phyloP scores from a whole-genome alignment of 1,284 basidiomycete genomes.

The Ustilago trichophora region DNA sequence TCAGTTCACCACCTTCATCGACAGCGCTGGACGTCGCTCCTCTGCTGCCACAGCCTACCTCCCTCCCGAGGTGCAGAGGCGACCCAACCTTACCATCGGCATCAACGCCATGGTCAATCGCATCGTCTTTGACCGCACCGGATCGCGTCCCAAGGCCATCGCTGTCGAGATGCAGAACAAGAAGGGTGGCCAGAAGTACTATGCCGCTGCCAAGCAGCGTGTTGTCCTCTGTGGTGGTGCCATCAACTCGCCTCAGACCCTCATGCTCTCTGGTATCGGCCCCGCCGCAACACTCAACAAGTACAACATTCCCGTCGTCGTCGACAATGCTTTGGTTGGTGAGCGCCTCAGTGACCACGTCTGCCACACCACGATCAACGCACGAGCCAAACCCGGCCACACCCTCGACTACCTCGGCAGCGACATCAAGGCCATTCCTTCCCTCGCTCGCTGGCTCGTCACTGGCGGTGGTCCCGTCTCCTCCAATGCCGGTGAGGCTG shows the following conservation, averaged over 20 bases:
- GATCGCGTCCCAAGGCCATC: slow-evolving; percentile 43
- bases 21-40: slow-evolving; percentile 44
- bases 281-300: slow-evolving; percentile 37
- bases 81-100: slow-evolving; percentile 53
- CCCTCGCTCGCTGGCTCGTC: slow-evolving; percentile 44
- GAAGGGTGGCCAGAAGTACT: slow-evolving; percentile 36
- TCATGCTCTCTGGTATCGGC: slow-evolving; percentile 78
- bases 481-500: slow-evolving; percentile 57
- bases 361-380: slow-evolving; percentile 36
- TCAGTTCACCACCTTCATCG: slow-evolving; percentile 55
- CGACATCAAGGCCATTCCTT: slow-evolving; percentile 27
- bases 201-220: slow-evolving; percentile 61
- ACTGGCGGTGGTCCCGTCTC: slow-evolving; percentile 44
- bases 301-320: slow-evolving; percentile 38
- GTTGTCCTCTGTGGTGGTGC: slow-evolving; percentile 70
- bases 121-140: slow-evolving; percentile 47
- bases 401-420: slow-evolving; percentile 47
- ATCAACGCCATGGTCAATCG: slow-evolving; percentile 48
- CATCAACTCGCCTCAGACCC: slow-evolving; percentile 71
- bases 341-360: slow-evolving; percentile 58
- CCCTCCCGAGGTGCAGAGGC: slow-evolving; percentile 37
- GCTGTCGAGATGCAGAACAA: slow-evolving; percentile 51
- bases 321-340: slow-evolving; percentile 50
- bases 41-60: slow-evolving; percentile 57
- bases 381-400: slow-evolving; percentile 24